Evolutionary conservation across 805 yeast species (phyloP), one percentile per base, ranked within the genome.

Genomic region (Saturnispora galanensis): DNA sequence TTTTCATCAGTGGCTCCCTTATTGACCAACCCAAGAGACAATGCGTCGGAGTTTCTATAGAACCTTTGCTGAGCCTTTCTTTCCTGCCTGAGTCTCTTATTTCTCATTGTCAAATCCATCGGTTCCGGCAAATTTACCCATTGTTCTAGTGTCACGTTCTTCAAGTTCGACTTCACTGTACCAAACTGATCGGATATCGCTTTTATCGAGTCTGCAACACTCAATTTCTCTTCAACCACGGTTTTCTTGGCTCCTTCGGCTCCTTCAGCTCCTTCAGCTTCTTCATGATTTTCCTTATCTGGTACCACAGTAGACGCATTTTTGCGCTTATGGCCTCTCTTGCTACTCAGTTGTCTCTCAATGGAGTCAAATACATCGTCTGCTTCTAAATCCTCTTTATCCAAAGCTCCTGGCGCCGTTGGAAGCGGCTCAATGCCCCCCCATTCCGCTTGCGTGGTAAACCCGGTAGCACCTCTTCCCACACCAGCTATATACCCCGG

Each of bases 381-480:
- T 0, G 95, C 97, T 52, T 86, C 96, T 34, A 83, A 89, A 3
- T 81, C 88, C 9, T 69, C 68, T 10, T 17, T 31, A 13, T 42
- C 33, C 12, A 18, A 9, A 16, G 55, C 50, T 2, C 17, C 17
- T 4, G 30, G 8, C 7, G 18, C 65, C 43, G 48, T 54, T 46
- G 46, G 67, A 57, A 44, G 44, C 62, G 49, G 69, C 50, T 46
- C 66, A 47, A 72, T 70, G 13, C 70, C 65, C 0, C 86, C 86
- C 12, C 83, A 60, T 50, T 83, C 94, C 1, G 93, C 86, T 47
- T 87, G 74, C 0, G 96, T 87, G 0, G 89, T 79, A 62, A 93
- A 89, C 5, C 97, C 97, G 1, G 85, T 76, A 1, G 97, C 97
- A 26, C 98, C 98, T 57, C 98, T 70, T 0, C 97, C 97, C 7